A percentile compares a stretch with the other conserved stretches of the same genome.
phyloP scores from a whole-genome alignment of 345 rosid genomes.

The Carallia brachiata region DNA sequence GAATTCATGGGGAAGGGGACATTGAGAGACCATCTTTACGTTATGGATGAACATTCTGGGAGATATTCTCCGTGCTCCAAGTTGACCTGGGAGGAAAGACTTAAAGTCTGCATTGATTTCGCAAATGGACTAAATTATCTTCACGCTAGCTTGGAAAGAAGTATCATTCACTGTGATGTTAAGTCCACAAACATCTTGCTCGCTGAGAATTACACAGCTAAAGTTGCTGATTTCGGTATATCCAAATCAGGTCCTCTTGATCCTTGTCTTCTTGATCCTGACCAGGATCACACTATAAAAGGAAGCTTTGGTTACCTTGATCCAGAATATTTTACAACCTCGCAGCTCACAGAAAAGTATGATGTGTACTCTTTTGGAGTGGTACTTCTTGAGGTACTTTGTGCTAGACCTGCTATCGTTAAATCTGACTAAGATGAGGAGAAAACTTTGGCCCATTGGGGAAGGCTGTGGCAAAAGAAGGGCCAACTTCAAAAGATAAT shows the following conservation, averaged over 20 bases:
- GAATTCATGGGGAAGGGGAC: slow-evolving; percentile 60
- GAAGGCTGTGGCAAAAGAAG: slow-evolving; percentile 20
- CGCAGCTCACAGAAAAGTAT: slow-evolving; percentile 15
- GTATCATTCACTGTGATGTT: slow-evolving; percentile 57
- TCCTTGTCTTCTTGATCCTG: background rate
- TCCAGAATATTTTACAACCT: slow-evolving; percentile 49
- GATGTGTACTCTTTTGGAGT: slow-evolving; percentile 56
- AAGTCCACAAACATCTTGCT: slow-evolving; percentile 60
- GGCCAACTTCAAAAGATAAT: slow-evolving; percentile 43
- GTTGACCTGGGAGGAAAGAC: slow-evolving; percentile 41
- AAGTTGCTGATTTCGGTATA: slow-evolving; percentile 63
- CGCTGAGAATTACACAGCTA: slow-evolving; percentile 39
- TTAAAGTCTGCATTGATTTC: slow-evolving; percentile 53
- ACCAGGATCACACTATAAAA: slow-evolving; percentile 42
- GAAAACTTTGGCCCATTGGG: slow-evolving; percentile 56
- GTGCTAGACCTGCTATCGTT: slow-evolving; percentile 22
- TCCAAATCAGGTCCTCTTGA: slow-evolving; percentile 39
- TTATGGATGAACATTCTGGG: slow-evolving; percentile 21
- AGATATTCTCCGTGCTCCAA: slow-evolving; percentile 18
- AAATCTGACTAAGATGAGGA: slow-evolving; percentile 18
- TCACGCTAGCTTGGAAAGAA: slow-evolving; percentile 36
- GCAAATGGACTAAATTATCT: slow-evolving; percentile 54
- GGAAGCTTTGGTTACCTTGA: slow-evolving; percentile 60
- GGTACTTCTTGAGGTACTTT: slow-evolving; percentile 52
- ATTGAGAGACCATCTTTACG: slow-evolving; percentile 47